These are phyloP conservation scores for Sporothrix inflata DNA, from an alignment of 2,329 filamentous ascomycete genomes.

Conservation along the genomic window DNA sequence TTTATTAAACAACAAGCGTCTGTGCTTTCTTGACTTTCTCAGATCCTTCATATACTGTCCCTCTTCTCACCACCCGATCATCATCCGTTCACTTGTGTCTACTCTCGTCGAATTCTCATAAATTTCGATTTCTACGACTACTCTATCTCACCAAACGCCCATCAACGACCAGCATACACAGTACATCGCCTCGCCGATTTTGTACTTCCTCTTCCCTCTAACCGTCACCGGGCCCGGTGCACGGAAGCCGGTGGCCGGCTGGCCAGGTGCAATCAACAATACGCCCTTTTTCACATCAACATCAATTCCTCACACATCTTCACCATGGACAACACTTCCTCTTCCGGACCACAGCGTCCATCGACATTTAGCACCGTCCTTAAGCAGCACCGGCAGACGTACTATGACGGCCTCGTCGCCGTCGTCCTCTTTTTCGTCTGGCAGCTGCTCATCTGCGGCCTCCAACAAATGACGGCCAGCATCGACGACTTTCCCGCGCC, in stretches of 20 bases:
- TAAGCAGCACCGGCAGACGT: constrained; percentile 13
- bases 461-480: constrained; percentile 44
- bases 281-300: background rate
- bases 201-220: background rate
- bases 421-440: constrained; percentile 46
- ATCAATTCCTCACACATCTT: background rate
- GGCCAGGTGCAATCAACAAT: constrained; percentile 10
- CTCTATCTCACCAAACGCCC: too few relatives aligned
- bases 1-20: constrained; percentile 1
- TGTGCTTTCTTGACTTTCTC: background rate
- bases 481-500: constrained; percentile 51
- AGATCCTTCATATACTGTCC: background rate
- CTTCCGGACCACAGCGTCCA: background rate
- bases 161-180: background rate
- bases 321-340: background rate
- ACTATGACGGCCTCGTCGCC: constrained; percentile 41
- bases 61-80: background rate
- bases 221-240: constrained; percentile 28
- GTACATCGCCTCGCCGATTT: background rate
- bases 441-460: constrained; percentile 52
- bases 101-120: background rate
- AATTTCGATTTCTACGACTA: background rate
- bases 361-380: background rate
- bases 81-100: background rate
- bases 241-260: constrained; percentile 25